Evolutionary conservation across 257 asterid species (phyloP), one percentile per base, ranked within the genome.

Genomic region (Nemophila menziesii): DNA sequence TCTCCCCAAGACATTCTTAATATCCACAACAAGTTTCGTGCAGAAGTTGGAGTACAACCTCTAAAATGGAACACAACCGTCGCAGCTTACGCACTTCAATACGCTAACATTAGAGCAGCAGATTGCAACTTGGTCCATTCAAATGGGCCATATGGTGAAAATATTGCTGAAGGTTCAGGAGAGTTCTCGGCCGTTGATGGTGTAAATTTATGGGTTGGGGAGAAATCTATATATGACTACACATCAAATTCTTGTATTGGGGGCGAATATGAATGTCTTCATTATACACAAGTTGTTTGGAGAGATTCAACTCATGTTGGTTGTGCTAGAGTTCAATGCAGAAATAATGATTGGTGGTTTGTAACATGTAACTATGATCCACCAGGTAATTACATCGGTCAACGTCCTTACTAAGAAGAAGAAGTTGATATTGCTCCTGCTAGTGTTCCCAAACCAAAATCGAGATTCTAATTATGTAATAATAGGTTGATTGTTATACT

Each of bases 231-330:
- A 22, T 67, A 61, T 1, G 44, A 57, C 2, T 19, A 56, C 1
- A 6, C 1, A 12, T 27, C 54, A 6, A 71, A 71, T 22, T 3
- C 52, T 0, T 71, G 78, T 13, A 46, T 39, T 5, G 44, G 45
- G 0, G 63, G 57, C 11, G 22, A 51, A 5, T n/a, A n/a, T n/a
- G 44, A 48, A 8, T 66, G 71, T 37, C 10, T 11, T 26, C 77
- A 70, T 37, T 70, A 70, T 34, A 70, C 73, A 17, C 72, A 65
- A 51, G 73, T 70, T 0, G 49, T 70, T 9, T 66, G 74, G 78
- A 10, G 59, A 3, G 33, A 50, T 3, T 27, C 71, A 0, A 21
- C 48, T 3, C 51, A 21, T 1, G 2, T 70, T 24, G 78, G 78
- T 1, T 70, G 78, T 23, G 78, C 60, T 37, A 44, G 65, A 43